Evolutionary conservation across 2,329 filamentous ascomycete species (phyloP), one percentile per base, ranked within the genome.

Genomic region (Septoria linicola): DNA sequence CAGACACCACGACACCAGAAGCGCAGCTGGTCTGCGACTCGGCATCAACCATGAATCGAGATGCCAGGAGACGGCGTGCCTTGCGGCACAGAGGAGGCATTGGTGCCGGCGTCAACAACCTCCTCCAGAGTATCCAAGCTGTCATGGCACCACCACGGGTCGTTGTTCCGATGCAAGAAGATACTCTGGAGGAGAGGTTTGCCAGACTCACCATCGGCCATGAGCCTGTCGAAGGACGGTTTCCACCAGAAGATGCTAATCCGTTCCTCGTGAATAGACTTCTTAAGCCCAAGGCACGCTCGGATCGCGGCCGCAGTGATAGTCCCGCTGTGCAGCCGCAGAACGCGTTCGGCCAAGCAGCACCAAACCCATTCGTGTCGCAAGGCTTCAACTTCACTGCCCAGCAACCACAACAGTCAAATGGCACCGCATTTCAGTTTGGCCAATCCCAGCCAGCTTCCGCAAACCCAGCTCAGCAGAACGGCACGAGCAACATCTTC

Each of bases 351-450:
- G 43, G 43, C 30, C 47, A 49, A 39, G 40, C 37, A 30, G 8
- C 53, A 6, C 20, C 45, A 17, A 55, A 55, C 43, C 42, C 51
- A 7, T 54, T 50, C 36, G 41, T 21, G 19, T 36, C 36, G 35
- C 37, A 40, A 42, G 50, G 31, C 45, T 52, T 57, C 45, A 41
- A 47, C 25, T 59, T 59, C 51, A 40, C 30, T 2, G 56, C 54
- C 37, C 48, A 46, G 25, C 49, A 45, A 23, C 27, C 39, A 25
- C 43, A 54, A 20, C 46, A 48, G 34, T 21, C 37, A 27, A 54
- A 53, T 32, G 51, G 51, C 47, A 20, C 23, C 19, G 25, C 36
- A 13, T 60, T 55, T 32, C 44, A 47, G 49, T 60, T 59, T 37
- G 52, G 53, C 37, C 51, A 41, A 19, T 49, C 46, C 13, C 36